Base-by-base conservation (phyloP, 495 filamentous ascomycete genomes). In the Eremomyces bilateralis region DNA sequence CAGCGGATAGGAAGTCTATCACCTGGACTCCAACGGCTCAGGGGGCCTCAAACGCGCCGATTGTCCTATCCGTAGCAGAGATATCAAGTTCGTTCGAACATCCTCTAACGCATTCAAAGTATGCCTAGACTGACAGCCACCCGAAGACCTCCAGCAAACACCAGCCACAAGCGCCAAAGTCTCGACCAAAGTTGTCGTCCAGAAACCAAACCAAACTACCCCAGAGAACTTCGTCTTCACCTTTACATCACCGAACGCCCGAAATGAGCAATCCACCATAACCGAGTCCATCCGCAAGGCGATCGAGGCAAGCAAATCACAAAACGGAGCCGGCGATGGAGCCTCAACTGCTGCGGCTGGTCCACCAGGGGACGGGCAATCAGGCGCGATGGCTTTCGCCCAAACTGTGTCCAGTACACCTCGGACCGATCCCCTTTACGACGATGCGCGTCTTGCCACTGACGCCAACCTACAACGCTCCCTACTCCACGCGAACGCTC, bases 131-230 rank as follows among this genome's bases (percentile, higher is more conserved):
- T 43, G 73, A 21, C 13, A 4, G n/a, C 19, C 8, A 6, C 19
- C 8, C 39, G 12, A 37, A 77, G 72, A 95, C 59, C 65, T 97
- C 25, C 83, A 95, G 47, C 84, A 93, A 53, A 94, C 88, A 1
- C 82, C 84, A 0, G 78, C 74, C 29, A 71, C 59, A 4, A 68
- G 63, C 13, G 57, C 79, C 10, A 95, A 93, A 58, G 82, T 90
- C 31, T 88, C 91, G 65, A 64, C 93, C 28, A 88, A 82, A 52
- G 67, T 95, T 33, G 74, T 90, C 43, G 72, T 69, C 34, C 71
- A 77, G 42, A 56, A 69, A 30, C 57, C 67, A 19, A 59, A 59
- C 11, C 61, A 60, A 13, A 47, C 58, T 16, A 59, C 69, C 4
- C 54, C 73, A 2, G 68, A 77, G 27, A 65, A 68, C 31, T 80